Evolutionary conservation across 306 rosid species (phyloP).

Genomic region (Vigna mungo): DNA sequence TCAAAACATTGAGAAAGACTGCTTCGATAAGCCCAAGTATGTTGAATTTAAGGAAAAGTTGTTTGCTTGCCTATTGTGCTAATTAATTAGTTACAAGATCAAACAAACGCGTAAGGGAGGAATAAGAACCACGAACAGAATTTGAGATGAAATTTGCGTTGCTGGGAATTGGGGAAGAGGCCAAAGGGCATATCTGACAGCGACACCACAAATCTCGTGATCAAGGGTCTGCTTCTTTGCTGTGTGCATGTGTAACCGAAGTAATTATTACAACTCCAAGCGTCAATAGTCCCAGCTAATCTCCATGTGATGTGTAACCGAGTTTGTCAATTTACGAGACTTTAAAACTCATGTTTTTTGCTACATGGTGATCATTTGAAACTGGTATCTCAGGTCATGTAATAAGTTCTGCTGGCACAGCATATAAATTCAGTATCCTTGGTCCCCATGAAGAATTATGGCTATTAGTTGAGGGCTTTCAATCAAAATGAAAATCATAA

Average conservation of each 20-base stretch:
- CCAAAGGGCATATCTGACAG: background rate
- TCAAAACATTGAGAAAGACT: background rate
- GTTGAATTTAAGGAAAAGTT: background rate
- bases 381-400: background rate
- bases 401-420: slow-evolving; percentile 8
- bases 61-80: background rate
- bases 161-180: background rate
- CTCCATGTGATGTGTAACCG: background rate
- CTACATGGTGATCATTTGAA: background rate
- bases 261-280: background rate
- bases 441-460: slow-evolving; percentile 6
- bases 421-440: background rate
- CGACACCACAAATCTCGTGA: slow-evolving; percentile 10
- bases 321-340: background rate
- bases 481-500: slow-evolving; percentile 25
- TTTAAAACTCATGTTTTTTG: background rate
- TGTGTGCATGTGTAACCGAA: slow-evolving; percentile 1
- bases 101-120: background rate
- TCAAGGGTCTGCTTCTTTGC: background rate
- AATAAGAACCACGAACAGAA: slow-evolving; percentile 24
- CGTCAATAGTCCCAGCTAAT: background rate
- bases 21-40: slow-evolving; percentile 13
- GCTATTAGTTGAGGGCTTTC: background rate
- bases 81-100: background rate
- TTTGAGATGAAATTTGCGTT: background rate